Evolutionary conservation across 2,329 filamentous ascomycete species (phyloP).

Genomic region (Arthrobotrys megalospora): DNA sequence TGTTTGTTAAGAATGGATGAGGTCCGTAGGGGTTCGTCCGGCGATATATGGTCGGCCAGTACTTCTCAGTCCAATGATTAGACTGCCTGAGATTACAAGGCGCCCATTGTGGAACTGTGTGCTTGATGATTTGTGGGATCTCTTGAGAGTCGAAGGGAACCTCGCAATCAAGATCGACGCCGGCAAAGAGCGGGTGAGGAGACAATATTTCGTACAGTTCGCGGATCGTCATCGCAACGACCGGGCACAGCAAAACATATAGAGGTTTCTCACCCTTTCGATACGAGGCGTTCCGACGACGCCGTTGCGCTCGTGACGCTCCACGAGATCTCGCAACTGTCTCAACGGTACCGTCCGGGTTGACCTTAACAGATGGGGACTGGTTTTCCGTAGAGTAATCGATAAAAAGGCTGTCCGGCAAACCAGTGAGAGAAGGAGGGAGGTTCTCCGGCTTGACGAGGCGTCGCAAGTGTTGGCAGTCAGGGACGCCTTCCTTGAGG

Average conservation of each 20-base stretch:
- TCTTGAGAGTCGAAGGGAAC: conserved; percentile 66
- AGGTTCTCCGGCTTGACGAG: conserved; percentile 75
- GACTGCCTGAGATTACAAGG: conserved; percentile 84
- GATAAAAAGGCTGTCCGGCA: conserved; percentile 65
- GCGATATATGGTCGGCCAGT: conserved; percentile 88
- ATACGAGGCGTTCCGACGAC: conserved; percentile 54
- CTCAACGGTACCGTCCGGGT: conserved; percentile 67
- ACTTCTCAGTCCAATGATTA: conserved; percentile 79
- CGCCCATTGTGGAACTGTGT: conserved; percentile 79
- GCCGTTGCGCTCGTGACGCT: conserved; percentile 49
- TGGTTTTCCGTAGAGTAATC: conserved; percentile 61
- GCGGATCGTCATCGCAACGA: conserved; percentile 71
- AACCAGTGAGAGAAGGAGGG: conserved; percentile 67
- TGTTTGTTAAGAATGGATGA: conserved; percentile 79
- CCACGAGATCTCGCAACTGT: conserved; percentile 65
- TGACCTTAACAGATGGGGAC: conserved; percentile 57
- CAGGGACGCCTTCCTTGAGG: conserved; percentile 65
- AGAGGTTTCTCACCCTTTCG: conserved; percentile 65
- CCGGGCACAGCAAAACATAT: conserved; percentile 72
- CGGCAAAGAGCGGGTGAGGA: conserved; percentile 66
- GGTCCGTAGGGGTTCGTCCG: conserved; percentile 90
- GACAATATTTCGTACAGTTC: conserved; percentile 71
- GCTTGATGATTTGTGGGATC: conserved; percentile 73
- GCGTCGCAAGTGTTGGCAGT: conserved; percentile 71
- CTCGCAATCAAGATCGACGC: conserved; percentile 65